These are phyloP conservation scores for Phalaenopsis equestris DNA, from an alignment of 106 monocot species.

Conservation along the genomic window DNA sequence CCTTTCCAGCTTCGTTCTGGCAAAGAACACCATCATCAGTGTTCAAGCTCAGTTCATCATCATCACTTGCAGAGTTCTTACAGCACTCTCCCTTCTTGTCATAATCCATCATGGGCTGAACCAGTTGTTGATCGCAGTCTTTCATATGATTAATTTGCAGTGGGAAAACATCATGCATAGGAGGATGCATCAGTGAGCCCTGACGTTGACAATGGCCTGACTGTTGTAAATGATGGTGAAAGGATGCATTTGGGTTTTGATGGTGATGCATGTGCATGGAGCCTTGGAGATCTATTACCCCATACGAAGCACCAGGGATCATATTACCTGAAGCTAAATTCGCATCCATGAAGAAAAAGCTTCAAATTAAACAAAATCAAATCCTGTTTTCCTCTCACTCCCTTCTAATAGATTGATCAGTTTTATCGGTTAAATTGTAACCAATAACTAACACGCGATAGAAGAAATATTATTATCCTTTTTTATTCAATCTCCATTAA, in stretches of 20 bases:
- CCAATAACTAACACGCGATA: background rate
- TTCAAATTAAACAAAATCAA: background rate
- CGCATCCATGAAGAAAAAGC: constrained; percentile 25
- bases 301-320: constrained; percentile 29
- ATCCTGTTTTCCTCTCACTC: background rate
- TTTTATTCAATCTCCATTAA: no score
- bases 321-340: constrained; percentile 24
- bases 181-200: constrained; percentile 19
- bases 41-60: constrained; percentile 39
- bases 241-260: constrained; percentile 13
- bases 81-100: constrained; percentile 13
- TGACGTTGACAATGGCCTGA: constrained; percentile 10
- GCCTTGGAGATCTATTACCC: constrained; percentile 33
- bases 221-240: constrained; percentile 15
- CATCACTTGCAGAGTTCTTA: constrained; percentile 31
- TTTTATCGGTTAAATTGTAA: background rate
- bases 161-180: constrained; percentile 28
- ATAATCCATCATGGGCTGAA: background rate
- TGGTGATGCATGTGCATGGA: constrained; percentile 32
- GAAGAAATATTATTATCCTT: background rate
- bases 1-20: constrained; percentile 26
- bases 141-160: constrained; percentile 2
- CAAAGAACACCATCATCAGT: constrained; percentile 37
- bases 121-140: background rate
- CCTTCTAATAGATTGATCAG: background rate